Conservation (phyloP, 2,329 filamentous ascomycete genomes). For the Pseudogymnoascus sp. region DNA sequence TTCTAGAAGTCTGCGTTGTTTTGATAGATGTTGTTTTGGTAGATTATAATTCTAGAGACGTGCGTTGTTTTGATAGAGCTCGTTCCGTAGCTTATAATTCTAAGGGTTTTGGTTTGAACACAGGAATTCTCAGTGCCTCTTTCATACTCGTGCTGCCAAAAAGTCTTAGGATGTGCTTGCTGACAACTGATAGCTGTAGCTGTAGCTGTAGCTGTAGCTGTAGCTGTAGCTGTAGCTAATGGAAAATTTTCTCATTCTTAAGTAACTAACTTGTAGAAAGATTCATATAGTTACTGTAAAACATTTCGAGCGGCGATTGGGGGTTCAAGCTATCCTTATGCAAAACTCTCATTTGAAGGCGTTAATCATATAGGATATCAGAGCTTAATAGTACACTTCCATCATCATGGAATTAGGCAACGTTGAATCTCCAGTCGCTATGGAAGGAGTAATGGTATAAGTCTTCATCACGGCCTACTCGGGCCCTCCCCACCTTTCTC, state of each 20-base stretch:
- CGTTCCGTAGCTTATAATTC: not conserved
- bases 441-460: not conserved
- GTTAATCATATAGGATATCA: not conserved
- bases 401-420: no score
- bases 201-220: no score
- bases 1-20: slow-evolving; percentile 8
- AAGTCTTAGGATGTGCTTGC: not conserved
- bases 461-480: not conserved
- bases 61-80: not conserved
- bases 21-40: not conserved
- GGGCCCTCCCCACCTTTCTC: slow-evolving; percentile 13
- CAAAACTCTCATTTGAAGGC: no score
- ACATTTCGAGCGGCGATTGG: not conserved
- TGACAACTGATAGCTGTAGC: not conserved
- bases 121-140: not conserved
- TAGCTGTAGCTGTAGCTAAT: not conserved
- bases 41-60: not conserved
- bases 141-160: not conserved
- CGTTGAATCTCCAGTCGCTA: not conserved
- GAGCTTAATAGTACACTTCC: not conserved
- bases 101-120: not conserved
- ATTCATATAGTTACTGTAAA: not conserved
- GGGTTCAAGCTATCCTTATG: not conserved
- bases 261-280: not conserved
- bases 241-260: not conserved